A percentile compares a stretch with the other conserved stretches of the same genome.
phyloP scores from a whole-genome alignment of 2,329 filamentous ascomycete species.

The Aspergillus fumigatus region DNA sequence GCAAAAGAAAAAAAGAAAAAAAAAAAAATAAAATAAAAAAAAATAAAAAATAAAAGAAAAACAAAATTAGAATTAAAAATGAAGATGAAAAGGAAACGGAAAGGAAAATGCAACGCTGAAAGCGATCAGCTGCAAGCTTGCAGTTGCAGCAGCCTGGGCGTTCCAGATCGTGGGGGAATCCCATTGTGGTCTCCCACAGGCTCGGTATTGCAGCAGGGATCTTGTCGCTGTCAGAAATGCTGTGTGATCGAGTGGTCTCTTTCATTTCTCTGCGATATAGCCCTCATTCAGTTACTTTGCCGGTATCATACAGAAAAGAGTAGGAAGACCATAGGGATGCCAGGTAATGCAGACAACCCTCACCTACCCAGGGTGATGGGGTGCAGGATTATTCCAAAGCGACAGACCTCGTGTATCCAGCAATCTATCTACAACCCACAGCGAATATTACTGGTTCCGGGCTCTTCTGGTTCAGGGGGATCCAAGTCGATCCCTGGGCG shows the following conservation, averaged over 20 bases:
- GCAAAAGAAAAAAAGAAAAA: too few species aligned
- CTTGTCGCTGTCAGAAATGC: neutral
- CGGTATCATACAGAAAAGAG: constrained; percentile 1
- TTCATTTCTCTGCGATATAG: neutral
- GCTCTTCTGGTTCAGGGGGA: neutral
- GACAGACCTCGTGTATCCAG: neutral
- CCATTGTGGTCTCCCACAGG: constrained; percentile 9
- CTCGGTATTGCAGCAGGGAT: constrained; percentile 16
- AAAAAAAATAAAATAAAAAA: too few species aligned
- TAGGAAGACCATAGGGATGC: neutral
- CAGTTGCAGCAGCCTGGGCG: constrained; percentile 7
- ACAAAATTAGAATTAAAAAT: too few species aligned
- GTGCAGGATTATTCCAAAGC: too few species aligned
- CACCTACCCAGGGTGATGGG: too few species aligned
- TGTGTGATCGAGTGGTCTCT: constrained; percentile 9
- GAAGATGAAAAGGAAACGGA: too few species aligned
- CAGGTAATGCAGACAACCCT: too few species aligned
- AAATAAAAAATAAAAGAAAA: too few species aligned
- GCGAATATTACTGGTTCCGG: neutral
- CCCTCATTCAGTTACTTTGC: constrained; percentile 6
- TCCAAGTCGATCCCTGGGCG: neutral
- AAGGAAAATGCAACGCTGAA: too few species aligned
- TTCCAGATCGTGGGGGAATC: constrained; percentile 24
- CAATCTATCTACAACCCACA: neutral
- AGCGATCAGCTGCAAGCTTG: neutral